Evolutionary conservation across 2,329 filamentous ascomycete species (phyloP).

Genomic region (Monilinia laxa): DNA sequence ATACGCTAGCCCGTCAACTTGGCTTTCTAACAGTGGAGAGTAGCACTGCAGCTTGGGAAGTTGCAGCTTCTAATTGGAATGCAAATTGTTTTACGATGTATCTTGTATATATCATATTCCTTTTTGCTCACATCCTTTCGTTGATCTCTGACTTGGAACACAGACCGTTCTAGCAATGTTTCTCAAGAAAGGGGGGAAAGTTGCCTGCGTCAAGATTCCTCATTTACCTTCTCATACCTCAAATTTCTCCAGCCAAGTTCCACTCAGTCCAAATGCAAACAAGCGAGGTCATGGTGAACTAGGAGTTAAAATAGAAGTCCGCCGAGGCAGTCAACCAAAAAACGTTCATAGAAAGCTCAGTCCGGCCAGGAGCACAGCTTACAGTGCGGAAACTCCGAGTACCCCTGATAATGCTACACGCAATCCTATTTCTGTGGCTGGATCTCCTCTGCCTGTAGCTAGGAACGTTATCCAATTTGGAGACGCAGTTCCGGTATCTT

Average conservation of each 20-base stretch:
- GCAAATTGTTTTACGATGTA: not conserved
- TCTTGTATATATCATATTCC: not conserved
- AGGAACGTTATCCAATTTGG: not conserved
- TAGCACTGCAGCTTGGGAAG: not conserved
- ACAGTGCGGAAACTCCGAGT: not conserved
- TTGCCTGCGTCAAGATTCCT: not conserved
- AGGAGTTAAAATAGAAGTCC: not conserved
- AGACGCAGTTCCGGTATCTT: not conserved
- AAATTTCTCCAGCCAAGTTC: not conserved
- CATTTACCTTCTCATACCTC: not conserved
- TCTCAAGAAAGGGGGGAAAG: not conserved
- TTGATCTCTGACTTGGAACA: not conserved
- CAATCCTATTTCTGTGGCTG: not conserved
- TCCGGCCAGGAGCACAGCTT: too few relatives aligned
- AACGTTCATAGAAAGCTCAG: not conserved
- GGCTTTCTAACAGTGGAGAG: not conserved
- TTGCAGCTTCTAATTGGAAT: not conserved
- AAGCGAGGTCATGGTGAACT: not conserved
- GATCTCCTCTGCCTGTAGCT: not conserved
- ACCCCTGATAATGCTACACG: not conserved
- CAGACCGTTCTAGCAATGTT: not conserved
- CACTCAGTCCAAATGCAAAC: not conserved
- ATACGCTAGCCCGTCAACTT: not conserved
- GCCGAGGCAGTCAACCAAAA: not conserved
- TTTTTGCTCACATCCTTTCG: rapidly evolving